Conservation (phyloP, 345 rosid species). For the Gossypium bickii region DNA sequence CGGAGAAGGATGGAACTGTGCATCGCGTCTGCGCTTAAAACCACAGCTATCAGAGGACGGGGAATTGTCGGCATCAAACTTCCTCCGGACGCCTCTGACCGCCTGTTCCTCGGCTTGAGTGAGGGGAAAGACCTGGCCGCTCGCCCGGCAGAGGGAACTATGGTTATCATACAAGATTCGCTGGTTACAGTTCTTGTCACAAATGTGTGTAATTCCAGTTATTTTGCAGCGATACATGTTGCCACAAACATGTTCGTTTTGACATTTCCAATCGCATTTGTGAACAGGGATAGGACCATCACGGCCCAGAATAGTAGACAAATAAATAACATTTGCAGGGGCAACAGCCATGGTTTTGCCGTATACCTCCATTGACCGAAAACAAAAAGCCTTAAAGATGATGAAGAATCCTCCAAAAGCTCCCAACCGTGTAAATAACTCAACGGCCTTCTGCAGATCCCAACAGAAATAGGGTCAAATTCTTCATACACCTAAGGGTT, state of each 20-base stretch:
- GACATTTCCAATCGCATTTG: conserved; percentile 93
- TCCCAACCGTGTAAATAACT: conserved; percentile 15
- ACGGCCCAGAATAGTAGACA: conserved; percentile 84
- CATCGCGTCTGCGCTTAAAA: conserved; percentile 84
- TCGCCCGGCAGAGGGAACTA: conserved; percentile 85
- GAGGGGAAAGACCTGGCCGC: conserved; percentile 75
- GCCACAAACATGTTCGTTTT: conserved; percentile 80
- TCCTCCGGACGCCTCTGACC: conserved; percentile 91
- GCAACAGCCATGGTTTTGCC: conserved; percentile 60
- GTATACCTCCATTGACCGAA: conserved; percentile 63
- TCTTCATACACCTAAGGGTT: not conserved
- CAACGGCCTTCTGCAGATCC: conserved; percentile 39
- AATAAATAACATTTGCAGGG: conserved; percentile 79
- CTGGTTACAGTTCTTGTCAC: conserved; percentile 99
- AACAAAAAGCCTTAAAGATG: not conserved
- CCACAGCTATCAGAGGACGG: conserved; percentile 60
- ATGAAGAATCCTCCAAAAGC: conserved; percentile 13
- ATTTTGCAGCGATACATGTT: conserved; percentile 93
- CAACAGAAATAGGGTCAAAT: conserved; percentile 18
- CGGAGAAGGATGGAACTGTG: conserved; percentile 75
- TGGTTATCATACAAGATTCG: conserved; percentile 94
- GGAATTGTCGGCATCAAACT: conserved; percentile 72
- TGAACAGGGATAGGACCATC: conserved; percentile 65
- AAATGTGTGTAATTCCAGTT: conserved; percentile 89
- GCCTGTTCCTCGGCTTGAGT: conserved; percentile 79